Evolutionary conservation across 441 rosid genomes (phyloP).

Genomic region (Euphorbia celastroides): DNA sequence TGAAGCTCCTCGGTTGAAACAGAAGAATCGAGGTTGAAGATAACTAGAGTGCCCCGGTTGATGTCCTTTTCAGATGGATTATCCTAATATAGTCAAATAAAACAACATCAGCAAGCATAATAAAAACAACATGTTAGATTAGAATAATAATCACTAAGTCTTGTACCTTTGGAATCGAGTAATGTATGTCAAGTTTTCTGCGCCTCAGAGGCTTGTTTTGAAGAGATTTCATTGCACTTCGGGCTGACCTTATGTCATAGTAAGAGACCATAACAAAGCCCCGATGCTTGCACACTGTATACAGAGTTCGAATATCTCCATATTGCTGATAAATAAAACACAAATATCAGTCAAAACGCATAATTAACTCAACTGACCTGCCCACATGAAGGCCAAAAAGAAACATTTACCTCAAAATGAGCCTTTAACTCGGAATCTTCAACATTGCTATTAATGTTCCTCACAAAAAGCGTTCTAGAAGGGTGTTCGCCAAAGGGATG

Average conservation of each 20-base stretch:
- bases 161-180: constrained; percentile 49
- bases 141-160: constrained; percentile 4
- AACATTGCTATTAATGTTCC: constrained; percentile 51
- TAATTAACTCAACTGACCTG: neutral
- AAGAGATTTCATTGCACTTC: constrained; percentile 48
- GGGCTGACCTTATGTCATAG: constrained; percentile 55
- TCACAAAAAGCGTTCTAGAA: constrained; percentile 59
- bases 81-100: constrained; percentile 31
- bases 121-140: constrained; percentile 9
- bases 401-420: constrained; percentile 46
- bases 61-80: constrained; percentile 44
- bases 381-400: neutral
- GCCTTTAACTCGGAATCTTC: constrained; percentile 56
- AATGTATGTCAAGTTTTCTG: constrained; percentile 52
- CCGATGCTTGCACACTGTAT: constrained; percentile 54
- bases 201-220: constrained; percentile 41
- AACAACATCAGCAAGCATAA: constrained; percentile 15
- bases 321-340: constrained; percentile 34
- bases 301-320: constrained; percentile 48
- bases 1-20: constrained; percentile 50
- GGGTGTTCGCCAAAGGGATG: constrained; percentile 45
- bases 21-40: constrained; percentile 50
- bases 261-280: constrained; percentile 60
- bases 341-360: constrained; percentile 10
- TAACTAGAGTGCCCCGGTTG: constrained; percentile 50